Evolutionary conservation across 2,329 filamentous ascomycete genomes (phyloP), one percentile per base, ranked within the genome.

Genomic region (Xylariomycetidae sp.): DNA sequence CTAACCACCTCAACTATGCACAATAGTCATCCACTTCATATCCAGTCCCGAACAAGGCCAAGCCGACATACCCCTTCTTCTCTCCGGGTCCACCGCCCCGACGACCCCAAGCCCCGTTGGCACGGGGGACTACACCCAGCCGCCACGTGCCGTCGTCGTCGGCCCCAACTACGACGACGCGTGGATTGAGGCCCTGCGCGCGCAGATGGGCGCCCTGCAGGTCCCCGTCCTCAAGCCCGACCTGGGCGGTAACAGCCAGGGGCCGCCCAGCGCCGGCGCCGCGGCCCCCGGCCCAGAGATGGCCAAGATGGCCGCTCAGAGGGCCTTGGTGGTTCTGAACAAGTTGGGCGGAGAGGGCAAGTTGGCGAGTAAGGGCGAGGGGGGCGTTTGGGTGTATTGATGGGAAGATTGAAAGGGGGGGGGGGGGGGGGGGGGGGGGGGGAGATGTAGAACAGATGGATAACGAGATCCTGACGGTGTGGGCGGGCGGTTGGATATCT

Each of bases 311-410:
- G 34, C 30, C 2, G 42, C 32, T 2, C 34, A 27, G 13, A 19
- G 37, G 16, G 37, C 60, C 2, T 26, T 42, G 7, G 36, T 42
- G 9, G 46, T 54, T 7, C 39, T 61, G 30, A 31, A 39, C 22
- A 33, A 37, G 12, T 46, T 59, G 14, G 32, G 43, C 0, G 12
- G 22, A 0, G 34, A 49, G 3, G 54, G 59, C 5, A 46, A 46
- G 36, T n/a, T 44, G 12, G 43, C 40, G 3, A 31, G 32, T 3
- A n/a, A n/a, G n/a, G 27, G 22, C 3, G 36, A 44, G 2, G 38
- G 36, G 12, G 38, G 35, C 0, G 29, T 42, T 12, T 41, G 38
- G 10, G 5, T 25, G 9, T 46, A 46, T 23, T 46, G 39, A 10
- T 30, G 27, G 10, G 7, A 10, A 27, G 10, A n/a, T 23, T 23